These are phyloP conservation scores for Waltiozyma sp. DNA, from an alignment of 1,139 yeast species.

Conservation along the genomic window DNA sequence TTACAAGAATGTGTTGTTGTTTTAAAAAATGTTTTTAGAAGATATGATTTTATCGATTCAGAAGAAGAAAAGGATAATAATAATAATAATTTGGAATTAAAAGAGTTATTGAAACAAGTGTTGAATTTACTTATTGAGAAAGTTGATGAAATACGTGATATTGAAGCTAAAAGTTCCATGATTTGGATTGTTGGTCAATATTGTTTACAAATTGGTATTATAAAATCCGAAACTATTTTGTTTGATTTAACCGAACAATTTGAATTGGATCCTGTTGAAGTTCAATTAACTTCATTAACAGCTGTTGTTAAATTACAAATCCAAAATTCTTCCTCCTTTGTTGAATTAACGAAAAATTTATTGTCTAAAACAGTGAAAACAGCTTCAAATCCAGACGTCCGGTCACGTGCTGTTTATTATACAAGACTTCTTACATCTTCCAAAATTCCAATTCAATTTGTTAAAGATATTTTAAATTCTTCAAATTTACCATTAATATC, in stretches of 20 bases:
- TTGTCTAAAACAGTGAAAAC: conserved; percentile 70
- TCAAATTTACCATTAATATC: conserved; percentile 47
- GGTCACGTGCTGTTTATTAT: conserved; percentile 80
- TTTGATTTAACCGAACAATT: conserved; percentile 36
- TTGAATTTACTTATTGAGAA: conserved; percentile 21
- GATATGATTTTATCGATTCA: conserved; percentile 46
- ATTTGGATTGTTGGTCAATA: conserved; percentile 82
- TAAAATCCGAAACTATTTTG: conserved; percentile 36
- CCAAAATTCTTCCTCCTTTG: conserved; percentile 31
- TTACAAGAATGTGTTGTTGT: conserved; percentile 77
- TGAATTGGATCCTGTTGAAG: conserved; percentile 56
- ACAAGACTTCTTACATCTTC: conserved; percentile 64
- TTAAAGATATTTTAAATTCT: conserved; percentile 29
- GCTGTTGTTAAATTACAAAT: conserved; percentile 66
- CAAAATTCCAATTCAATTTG: conserved; percentile 32
- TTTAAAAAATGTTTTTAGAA: conserved; percentile 62
- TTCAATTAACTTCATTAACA: conserved; percentile 64
- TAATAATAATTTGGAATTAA: too few relatives aligned
- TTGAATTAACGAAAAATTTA: conserved; percentile 36
- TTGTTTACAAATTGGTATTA: conserved; percentile 31
- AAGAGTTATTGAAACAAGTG: conserved; percentile 11
- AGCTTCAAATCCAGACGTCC: conserved; percentile 65
- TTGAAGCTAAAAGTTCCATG: conserved; percentile 69
- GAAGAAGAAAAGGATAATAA: too few relatives aligned
- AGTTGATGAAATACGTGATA: conserved; percentile 47